Conservation (phyloP, 805 yeast species). For the Pichia occidentalis region DNA sequence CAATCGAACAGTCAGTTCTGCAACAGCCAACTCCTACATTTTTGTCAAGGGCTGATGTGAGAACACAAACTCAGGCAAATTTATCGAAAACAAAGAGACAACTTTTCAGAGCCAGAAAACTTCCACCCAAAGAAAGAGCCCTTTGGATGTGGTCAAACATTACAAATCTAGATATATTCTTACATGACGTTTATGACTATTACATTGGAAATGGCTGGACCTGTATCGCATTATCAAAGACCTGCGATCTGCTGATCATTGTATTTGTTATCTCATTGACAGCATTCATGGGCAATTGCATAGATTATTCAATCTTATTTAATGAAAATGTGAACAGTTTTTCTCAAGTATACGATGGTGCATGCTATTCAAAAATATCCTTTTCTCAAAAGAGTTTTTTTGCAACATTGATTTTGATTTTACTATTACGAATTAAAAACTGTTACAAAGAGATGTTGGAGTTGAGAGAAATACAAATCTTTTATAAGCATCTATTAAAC, state of each 20-base stretch:
- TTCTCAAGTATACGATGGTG: conserved; percentile 38
- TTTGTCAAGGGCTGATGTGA: conserved; percentile 1
- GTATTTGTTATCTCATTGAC: conserved; percentile 75
- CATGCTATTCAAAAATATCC: conserved; percentile 42
- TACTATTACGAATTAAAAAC: conserved; percentile 46
- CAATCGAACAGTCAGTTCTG: conserved; percentile 14
- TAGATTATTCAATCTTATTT: conserved; percentile 45
- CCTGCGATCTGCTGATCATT: conserved; percentile 65
- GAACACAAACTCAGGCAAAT: not conserved
- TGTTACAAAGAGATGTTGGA: conserved; percentile 57
- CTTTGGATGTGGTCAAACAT: conserved; percentile 96
- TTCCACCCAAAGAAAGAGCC: conserved; percentile 69
- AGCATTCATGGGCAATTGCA: conserved; percentile 74
- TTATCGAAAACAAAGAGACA: too few species aligned
- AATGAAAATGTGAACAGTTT: conserved; percentile 31
- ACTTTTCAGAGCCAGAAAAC: conserved; percentile 25
- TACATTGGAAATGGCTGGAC: conserved; percentile 79
- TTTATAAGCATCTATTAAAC: conserved; percentile 64
- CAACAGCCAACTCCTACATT: conserved; percentile 13
- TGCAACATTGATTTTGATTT: conserved; percentile 52
- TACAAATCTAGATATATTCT: conserved; percentile 80
- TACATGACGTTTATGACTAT: conserved; percentile 76
- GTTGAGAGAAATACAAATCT: conserved; percentile 66
- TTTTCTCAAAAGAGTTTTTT: conserved; percentile 51
- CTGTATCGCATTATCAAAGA: conserved; percentile 64